Evolutionary conservation across 345 rosid species (phyloP), one percentile per base, ranked within the genome.

Genomic region (Aquilaria malaccensis): DNA sequence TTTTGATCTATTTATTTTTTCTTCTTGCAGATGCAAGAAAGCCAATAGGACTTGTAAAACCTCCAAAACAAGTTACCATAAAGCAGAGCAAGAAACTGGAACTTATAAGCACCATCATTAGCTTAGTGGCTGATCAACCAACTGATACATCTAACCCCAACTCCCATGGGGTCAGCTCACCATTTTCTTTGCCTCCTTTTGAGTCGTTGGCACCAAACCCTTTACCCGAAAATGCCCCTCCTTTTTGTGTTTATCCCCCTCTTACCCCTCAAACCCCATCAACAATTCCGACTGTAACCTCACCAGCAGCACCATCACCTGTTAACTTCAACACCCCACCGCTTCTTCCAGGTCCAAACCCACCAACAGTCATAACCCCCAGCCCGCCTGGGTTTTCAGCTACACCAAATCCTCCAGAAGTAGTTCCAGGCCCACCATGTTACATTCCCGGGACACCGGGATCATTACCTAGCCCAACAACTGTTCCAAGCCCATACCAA

Each of bases 241-340:
- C 89, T 10, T 70, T 60, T 61, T 88, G 96, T 30, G 45, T 67
- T 68, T 62, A 72, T 63, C 89, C 91, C 30, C 89, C 90, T 13
- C 61, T 56, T 48, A 77, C 76, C 67, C 94, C 88, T n/a, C 74
- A 49, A 33, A 10, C 84, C 0, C 84, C 84, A 13, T 14, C 77
- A 22, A 33, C 75, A 2, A 5, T 76, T 30, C 82, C 85, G 2
- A 11, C 49, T 4, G 73, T 63, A 37, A 59, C 9, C 64, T 29
- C 46, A 22, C 64, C 62, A 50, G 63, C 67, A 12, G 66, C 73
- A 49, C 74, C 81, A 13, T 71, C 75, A 2, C 70, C 70, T 13
- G 59, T 63, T 37, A 7, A 3, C 43, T 37, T 3, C 43, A 37
- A 37, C 43, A 2, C 2, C 43, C 43, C 78, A 2, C 81, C 81